A percentile compares a stretch with the other conserved stretches of the same genome.
These are phyloP conservation scores for Calamus simplicifolius DNA, from an alignment of 176 grass and related monocot species.

Conservation along the genomic window DNA sequence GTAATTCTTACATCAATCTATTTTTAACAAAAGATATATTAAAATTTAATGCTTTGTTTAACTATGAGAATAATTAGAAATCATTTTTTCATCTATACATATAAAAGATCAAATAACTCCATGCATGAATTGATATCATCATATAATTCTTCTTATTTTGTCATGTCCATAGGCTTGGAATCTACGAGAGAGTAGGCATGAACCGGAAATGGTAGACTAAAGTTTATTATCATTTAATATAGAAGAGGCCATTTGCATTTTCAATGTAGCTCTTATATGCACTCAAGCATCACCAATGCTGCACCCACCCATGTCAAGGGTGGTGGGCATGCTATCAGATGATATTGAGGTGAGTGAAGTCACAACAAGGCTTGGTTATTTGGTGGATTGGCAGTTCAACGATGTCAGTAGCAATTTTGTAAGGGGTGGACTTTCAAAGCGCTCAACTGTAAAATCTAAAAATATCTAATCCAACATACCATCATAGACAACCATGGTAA, in stretches of 20 bases:
- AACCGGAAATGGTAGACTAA: constrained; percentile 21
- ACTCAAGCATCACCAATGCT: constrained; percentile 2
- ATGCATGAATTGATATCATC: neutral
- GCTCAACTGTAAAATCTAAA: too few relatives aligned
- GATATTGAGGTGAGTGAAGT: neutral
- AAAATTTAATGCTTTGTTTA: too few relatives aligned
- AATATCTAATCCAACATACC: too few relatives aligned
- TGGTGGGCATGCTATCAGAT: constrained; percentile 5
- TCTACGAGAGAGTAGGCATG: constrained; percentile 17
- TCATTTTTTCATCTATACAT: neutral
- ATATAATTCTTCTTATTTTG: neutral
- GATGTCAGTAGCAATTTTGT: neutral
- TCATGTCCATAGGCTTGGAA: constrained; percentile 21
- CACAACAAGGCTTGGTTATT: constrained; percentile 12
- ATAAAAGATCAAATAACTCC: neutral
- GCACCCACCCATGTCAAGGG: constrained; percentile 10
- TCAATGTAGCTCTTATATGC: constrained; percentile 33
- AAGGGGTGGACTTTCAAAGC: too few relatives aligned
- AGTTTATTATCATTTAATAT: constrained; percentile 11
- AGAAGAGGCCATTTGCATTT: constrained; percentile 17
- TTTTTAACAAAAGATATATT: too few relatives aligned
- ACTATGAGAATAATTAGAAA: too few relatives aligned
- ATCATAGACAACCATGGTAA: too few relatives aligned
- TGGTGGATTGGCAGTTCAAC: constrained; percentile 2
- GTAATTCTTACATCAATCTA: too few relatives aligned